Percentiles rank a stretch among this genome's conserved stretches.
These are phyloP conservation scores for Sporothrix brasiliensis DNA, from an alignment of 2,329 filamentous ascomycete genomes.

Conservation along the genomic window DNA sequence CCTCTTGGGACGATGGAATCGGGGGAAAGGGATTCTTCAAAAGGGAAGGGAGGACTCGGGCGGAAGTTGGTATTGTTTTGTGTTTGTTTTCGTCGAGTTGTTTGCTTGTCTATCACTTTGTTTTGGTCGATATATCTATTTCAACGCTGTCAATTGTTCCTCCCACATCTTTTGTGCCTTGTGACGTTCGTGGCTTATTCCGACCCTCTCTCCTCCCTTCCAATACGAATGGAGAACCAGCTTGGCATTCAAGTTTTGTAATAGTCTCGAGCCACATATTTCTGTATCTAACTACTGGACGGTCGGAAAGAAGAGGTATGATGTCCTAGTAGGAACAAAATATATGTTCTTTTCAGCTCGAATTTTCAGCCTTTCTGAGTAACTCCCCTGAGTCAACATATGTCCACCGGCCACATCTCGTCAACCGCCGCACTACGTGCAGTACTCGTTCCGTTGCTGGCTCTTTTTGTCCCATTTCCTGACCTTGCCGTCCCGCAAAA, in stretches of 20 bases:
- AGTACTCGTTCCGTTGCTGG: not conserved
- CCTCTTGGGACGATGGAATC: constrained; percentile 24
- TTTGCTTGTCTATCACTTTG: constrained; percentile 4
- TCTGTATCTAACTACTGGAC: not conserved
- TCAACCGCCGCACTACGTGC: not conserved
- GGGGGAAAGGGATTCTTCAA: constrained; percentile 7
- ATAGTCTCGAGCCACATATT: not conserved
- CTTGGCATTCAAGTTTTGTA: not conserved
- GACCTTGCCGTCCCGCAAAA: not conserved
- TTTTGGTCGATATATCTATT: constrained; percentile 24
- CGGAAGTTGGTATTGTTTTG: not conserved
- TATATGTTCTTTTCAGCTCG: not conserved
- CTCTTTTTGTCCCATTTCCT: not conserved
- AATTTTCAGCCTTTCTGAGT: not conserved
- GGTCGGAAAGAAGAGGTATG: not conserved
- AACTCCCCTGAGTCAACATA: not conserved
- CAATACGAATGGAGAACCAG: not conserved
- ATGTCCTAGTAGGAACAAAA: not conserved
- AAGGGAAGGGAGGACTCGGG: constrained; percentile 8
- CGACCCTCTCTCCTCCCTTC: not conserved
- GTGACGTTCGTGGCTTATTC: not conserved
- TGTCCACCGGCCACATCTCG: too few species aligned
- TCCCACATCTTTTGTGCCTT: not conserved
- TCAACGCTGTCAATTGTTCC: constrained; percentile 12
- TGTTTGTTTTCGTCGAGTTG: not conserved